Evolutionary conservation across 495 filamentous ascomycete genomes (phyloP).

Genomic region (Podospora anserina): DNA sequence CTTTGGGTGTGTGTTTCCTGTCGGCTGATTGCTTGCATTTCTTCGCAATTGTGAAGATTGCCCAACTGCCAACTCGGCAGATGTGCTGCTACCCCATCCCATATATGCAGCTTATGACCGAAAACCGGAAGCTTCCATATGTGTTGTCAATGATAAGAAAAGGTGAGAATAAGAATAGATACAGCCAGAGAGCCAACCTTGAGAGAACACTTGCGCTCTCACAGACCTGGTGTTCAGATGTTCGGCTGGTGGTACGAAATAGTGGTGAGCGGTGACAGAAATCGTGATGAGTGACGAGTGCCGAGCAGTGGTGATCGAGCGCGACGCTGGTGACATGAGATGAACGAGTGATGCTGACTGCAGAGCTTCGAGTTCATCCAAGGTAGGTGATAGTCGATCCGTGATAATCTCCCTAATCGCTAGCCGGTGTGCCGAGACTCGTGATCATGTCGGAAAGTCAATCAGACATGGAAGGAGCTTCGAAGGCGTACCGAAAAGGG

Average conservation of each 20-base stretch:
- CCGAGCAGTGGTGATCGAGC: no score
- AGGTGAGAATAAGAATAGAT: background rate
- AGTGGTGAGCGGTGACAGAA: background rate
- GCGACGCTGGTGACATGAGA: background rate
- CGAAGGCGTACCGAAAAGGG: background rate
- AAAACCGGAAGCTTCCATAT: background rate
- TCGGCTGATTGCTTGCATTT: conserved; percentile 11
- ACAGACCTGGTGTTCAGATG: background rate
- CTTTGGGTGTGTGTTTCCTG: background rate
- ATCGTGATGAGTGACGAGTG: background rate
- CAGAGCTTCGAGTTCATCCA: background rate
- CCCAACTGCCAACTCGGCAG: conserved; percentile 1
- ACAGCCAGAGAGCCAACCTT: background rate
- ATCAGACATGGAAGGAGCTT: background rate
- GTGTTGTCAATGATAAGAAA: background rate
- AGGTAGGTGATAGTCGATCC: background rate
- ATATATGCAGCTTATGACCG: background rate
- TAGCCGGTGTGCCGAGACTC: background rate
- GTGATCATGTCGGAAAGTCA: background rate
- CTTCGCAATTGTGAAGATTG: background rate
- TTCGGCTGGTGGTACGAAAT: background rate
- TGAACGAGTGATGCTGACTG: background rate
- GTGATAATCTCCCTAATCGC: background rate
- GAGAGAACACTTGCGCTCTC: background rate
- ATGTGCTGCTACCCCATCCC: background rate